Percentiles rank a stretch among this genome's conserved stretches.
Conservation (phyloP, 176 grass and related monocot species). For the Musa beccarii region DNA sequence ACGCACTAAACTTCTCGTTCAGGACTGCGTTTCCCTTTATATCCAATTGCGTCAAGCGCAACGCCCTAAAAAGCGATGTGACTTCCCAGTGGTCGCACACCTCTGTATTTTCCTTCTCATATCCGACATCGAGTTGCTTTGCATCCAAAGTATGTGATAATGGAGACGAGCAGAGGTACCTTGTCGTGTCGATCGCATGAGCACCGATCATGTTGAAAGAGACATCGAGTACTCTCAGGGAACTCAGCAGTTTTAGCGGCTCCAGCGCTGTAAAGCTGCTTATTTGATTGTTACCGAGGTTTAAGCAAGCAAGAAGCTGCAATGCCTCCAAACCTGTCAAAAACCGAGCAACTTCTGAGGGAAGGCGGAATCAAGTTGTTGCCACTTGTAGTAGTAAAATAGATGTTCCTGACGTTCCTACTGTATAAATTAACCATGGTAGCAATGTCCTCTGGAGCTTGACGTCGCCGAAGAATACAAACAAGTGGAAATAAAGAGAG, state of each 20-base stretch:
- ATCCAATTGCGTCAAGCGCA: constrained; percentile 47
- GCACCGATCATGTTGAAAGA: constrained; percentile 75
- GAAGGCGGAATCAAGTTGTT: background rate
- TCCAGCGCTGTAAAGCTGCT: constrained; percentile 70
- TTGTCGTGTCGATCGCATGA: constrained; percentile 51
- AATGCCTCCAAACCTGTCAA: constrained; percentile 74
- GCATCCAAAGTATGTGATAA: constrained; percentile 54
- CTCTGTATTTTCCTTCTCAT: constrained; percentile 24
- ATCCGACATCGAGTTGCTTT: constrained; percentile 41
- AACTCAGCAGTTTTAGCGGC: constrained; percentile 50
- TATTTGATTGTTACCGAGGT: constrained; percentile 66
- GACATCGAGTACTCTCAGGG: constrained; percentile 67
- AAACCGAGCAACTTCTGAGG: constrained; percentile 10
- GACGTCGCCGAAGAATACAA: background rate
- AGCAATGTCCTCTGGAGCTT: background rate
- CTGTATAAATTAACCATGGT: background rate
- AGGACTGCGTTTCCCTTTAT: constrained; percentile 55
- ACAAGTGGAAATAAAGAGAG: background rate
- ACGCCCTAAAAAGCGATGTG: constrained; percentile 46
- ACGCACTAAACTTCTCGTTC: constrained; percentile 31
- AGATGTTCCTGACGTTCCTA: background rate
- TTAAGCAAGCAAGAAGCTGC: constrained; percentile 78
- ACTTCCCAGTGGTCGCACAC: constrained; percentile 55
- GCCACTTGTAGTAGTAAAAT: background rate
- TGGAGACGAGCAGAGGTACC: constrained; percentile 64